Evolutionary conservation across 805 yeast species (phyloP).

Genomic region (Wickerhamomyces xylosicus): DNA sequence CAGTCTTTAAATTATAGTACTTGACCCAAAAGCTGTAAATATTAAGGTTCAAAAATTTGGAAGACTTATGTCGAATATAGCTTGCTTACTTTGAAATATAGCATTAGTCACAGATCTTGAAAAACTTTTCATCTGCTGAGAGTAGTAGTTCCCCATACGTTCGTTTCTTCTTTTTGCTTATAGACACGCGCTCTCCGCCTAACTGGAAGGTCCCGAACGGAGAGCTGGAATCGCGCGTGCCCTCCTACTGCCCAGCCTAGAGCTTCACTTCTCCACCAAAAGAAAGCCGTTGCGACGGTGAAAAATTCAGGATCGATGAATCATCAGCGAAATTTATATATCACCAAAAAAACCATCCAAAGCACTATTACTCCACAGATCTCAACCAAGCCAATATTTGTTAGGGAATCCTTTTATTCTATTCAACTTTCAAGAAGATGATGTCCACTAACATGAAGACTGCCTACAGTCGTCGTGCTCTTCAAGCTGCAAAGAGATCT

Average conservation of each 20-base stretch:
- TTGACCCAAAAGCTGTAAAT: no score
- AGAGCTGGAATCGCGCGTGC: no score
- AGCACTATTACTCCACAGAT: neutral
- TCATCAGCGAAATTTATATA: neutral
- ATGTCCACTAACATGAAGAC: neutral
- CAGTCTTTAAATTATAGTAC: no score
- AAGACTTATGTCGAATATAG: no score
- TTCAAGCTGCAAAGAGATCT: neutral
- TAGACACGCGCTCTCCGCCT: no score
- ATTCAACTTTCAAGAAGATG: neutral
- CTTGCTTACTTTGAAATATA: no score
- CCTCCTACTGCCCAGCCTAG: neutral
- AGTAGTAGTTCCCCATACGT: no score
- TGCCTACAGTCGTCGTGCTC: neutral
- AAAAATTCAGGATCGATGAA: neutral
- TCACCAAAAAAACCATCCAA: neutral
- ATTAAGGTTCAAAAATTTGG: no score
- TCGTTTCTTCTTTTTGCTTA: no score
- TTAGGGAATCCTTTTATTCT: neutral
- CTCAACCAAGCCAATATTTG: neutral
- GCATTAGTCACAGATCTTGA: no score
- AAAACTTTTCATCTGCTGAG: no score
- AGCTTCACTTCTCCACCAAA: neutral
- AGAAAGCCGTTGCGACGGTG: neutral
- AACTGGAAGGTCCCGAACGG: no score